phyloP scores from a whole-genome alignment of 2,329 filamentous ascomycete species.

The Penicillium sp. region DNA sequence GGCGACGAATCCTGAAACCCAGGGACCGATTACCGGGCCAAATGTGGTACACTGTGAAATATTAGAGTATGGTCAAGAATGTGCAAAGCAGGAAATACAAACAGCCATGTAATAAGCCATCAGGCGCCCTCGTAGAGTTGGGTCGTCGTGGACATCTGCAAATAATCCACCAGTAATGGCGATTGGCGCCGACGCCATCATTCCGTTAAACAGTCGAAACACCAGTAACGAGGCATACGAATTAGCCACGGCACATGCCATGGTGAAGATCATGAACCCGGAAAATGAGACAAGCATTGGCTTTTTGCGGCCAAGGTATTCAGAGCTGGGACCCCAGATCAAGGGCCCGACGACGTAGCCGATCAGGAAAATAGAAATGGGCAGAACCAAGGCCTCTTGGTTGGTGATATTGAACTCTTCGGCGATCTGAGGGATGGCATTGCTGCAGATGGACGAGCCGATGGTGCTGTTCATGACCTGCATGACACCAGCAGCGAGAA shows the following conservation, averaged over 20 bases:
- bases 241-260: slow-evolving; percentile 43
- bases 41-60: slow-evolving; percentile 31
- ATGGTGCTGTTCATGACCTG: slow-evolving; percentile 42
- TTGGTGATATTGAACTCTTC: slow-evolving; percentile 33
- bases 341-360: slow-evolving; percentile 43
- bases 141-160: slow-evolving; percentile 46
- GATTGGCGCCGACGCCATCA: slow-evolving; percentile 43
- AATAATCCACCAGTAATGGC: slow-evolving; percentile 45
- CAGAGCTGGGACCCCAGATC: slow-evolving; percentile 43
- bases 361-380: slow-evolving; percentile 40
- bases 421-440: slow-evolving; percentile 36
- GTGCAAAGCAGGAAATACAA: slow-evolving; percentile 9
- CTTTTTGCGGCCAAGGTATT: slow-evolving; percentile 40
- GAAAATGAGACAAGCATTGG: slow-evolving; percentile 50
- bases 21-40: slow-evolving; percentile 43
- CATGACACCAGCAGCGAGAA: slow-evolving; percentile 35
- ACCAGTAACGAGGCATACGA: slow-evolving; percentile 40
- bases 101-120: slow-evolving; percentile 44
- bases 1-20: slow-evolving; percentile 45
- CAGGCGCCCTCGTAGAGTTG: slow-evolving; percentile 38
- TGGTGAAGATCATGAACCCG: slow-evolving; percentile 40
- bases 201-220: slow-evolving; percentile 45
- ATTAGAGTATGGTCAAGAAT: slow-evolving; percentile 2
- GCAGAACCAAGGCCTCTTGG: slow-evolving; percentile 33
- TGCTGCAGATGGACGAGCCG: slow-evolving; percentile 38